Base-by-base conservation (phyloP, 2,329 filamentous ascomycete genomes). In the Akanthomyces dipterigenus region DNA sequence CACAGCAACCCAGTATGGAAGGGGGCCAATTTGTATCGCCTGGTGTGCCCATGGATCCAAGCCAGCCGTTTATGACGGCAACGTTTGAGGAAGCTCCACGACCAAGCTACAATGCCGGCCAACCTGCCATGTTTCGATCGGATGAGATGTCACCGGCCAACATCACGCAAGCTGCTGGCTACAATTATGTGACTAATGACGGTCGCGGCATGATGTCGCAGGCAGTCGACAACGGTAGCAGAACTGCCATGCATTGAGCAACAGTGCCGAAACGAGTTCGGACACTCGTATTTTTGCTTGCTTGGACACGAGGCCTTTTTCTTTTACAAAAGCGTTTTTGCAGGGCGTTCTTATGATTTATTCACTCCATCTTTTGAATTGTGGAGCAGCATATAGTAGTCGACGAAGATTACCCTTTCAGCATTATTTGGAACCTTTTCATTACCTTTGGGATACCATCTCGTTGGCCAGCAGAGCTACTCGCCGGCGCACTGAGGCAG, bases 81-180 rank as follows among this genome's bases (percentile, higher is more conserved):
- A 71, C 72, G 2, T 76, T 76, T 53, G 75, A 77, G 18, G 67
- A 70, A 22, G 63, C 73, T 8, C 63, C 71, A 5, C 71, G 74
- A 1, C 64, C 61, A 5, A 70, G 70, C 5, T 76, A 75, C 59
- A 74, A 72, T 18, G 64, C 68, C 16, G 68, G 64, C 24, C 68
- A 71, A 22, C 65, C 68, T 16, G 56, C 67, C 7, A 69, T 77
- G 50, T 77, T 76, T 48, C 69, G 73, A 14, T 60, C 69, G 5
- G 68, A 67, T 55, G 70, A 71, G 46, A 64, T 76, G 36, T 61
- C 67, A 11, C 70, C 70, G 36, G 63, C 66, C 11, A 59, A 70
- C 8, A 71, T 73, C 7, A 68, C 68, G 28, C 65, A 69, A 20
- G 64, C 70, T n/a, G 65, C 70, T 28, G 67, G 70, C 5, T 77